These are phyloP conservation scores for Ettlia oleoabundans DNA, from an alignment of 139 green algal species.

Conservation along the genomic window DNA sequence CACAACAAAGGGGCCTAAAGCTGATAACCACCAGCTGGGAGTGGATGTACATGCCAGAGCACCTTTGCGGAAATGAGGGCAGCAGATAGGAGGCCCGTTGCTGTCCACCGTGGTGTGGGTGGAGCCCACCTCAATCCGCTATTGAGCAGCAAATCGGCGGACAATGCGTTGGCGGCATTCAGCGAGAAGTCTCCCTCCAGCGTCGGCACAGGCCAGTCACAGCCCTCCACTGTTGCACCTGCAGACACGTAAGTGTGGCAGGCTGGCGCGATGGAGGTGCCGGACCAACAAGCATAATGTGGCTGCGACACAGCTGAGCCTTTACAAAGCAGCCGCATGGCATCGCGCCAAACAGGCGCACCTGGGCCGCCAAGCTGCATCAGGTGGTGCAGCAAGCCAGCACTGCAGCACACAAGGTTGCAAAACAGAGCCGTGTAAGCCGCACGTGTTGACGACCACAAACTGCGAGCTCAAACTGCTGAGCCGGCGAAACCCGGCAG, in stretches of 20 bases:
- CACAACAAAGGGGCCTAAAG: neutral
- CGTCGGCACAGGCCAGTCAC: constrained; percentile 40
- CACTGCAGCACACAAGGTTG: constrained; percentile 5
- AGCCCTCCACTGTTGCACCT: constrained; percentile 26
- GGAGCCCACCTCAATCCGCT: constrained; percentile 46
- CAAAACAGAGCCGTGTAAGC: neutral
- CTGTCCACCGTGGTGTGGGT: too few relatives aligned
- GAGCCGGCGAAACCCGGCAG: neutral
- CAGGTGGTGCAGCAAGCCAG: constrained; percentile 76
- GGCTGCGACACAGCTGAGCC: too few relatives aligned
- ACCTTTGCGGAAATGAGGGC: too few relatives aligned
- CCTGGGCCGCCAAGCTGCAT: constrained; percentile 53
- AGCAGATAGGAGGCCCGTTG: too few relatives aligned
- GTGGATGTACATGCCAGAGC: too few relatives aligned
- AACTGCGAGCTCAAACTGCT: neutral
- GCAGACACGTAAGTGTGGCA: too few relatives aligned
- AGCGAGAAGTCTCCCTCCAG: constrained; percentile 87
- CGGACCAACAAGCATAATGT: too few relatives aligned
- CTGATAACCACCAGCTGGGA: too few relatives aligned
- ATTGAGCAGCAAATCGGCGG: constrained; percentile 65
- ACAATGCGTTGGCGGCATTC: constrained; percentile 82
- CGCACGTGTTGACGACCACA: too few relatives aligned
- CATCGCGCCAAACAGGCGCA: too few relatives aligned
- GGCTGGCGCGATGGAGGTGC: too few relatives aligned
- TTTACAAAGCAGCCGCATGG: too few relatives aligned